These are phyloP conservation scores for Amaranthus hypochondriacus DNA, from an alignment of 148 eudicot genomes.

Conservation along the genomic window DNA sequence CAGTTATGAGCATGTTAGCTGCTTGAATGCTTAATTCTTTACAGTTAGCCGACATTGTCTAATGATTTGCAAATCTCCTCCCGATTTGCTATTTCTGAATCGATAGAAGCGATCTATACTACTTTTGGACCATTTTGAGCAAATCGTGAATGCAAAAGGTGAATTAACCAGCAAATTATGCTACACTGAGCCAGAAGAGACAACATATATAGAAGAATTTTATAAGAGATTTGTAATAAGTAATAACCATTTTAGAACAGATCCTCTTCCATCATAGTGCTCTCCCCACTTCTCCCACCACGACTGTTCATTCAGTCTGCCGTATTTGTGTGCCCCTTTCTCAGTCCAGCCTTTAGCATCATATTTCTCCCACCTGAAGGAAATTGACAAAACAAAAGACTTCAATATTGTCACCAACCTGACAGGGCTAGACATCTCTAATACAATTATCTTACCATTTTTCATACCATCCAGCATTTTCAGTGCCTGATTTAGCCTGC, in stretches of 20 bases:
- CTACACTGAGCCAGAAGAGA: not conserved
- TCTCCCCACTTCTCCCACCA: conserved; percentile 99
- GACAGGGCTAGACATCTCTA: not conserved
- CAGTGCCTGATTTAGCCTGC: conserved; percentile 96
- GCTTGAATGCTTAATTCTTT: too few relatives aligned
- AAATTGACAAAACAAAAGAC: conserved; percentile 8
- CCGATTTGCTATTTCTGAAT: too few relatives aligned
- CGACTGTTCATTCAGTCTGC: conserved; percentile 92
- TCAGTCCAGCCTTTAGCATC: conserved; percentile 99
- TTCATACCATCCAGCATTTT: conserved; percentile 98
- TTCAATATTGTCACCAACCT: not conserved
- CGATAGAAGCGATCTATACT: too few relatives aligned
- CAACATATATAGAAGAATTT: not conserved
- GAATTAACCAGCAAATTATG: too few relatives aligned
- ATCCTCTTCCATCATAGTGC: conserved; percentile 95
- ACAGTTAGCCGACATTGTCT: too few relatives aligned
- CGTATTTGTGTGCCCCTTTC: conserved; percentile 98
- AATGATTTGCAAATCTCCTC: too few relatives aligned
- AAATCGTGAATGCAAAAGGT: too few relatives aligned
- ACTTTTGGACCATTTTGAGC: too few relatives aligned
- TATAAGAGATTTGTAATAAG: conserved; percentile 21
- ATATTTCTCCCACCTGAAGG: conserved; percentile 93
- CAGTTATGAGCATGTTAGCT: not conserved
- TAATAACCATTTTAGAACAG: conserved; percentile 82
- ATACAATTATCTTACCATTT: conserved; percentile 58